A percentile compares a stretch with the other conserved stretches of the same genome.
Conservation (phyloP, 2,329 filamentous ascomycete genomes). For the Ceratocystis huliohia region DNA sequence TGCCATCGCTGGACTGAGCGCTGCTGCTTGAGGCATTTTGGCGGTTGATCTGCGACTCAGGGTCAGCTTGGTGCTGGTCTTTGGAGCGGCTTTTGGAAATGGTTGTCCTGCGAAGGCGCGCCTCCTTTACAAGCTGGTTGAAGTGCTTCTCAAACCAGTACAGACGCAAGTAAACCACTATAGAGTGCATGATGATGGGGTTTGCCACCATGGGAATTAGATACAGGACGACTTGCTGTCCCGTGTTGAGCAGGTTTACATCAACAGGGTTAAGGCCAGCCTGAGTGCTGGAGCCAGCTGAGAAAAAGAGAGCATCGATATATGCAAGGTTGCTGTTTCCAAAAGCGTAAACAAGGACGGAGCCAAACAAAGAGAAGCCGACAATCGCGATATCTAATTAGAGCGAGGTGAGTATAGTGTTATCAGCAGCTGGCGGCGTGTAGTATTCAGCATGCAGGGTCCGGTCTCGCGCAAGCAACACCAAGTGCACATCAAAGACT, state of each 20-base stretch:
- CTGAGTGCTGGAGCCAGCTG: constrained; percentile 77
- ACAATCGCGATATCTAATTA: constrained; percentile 68
- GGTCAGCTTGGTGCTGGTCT: constrained; percentile 27
- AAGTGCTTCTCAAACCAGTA: constrained; percentile 99
- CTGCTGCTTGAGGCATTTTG: constrained; percentile 19
- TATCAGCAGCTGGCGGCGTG: no score
- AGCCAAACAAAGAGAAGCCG: constrained; percentile 56
- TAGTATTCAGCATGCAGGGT: no score
- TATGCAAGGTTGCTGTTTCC: constrained; percentile 51
- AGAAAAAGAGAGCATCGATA: constrained; percentile 80
- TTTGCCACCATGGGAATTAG: constrained; percentile 61
- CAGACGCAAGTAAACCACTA: constrained; percentile 79
- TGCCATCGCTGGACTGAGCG: constrained; percentile 1
- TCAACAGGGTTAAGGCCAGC: constrained; percentile 78
- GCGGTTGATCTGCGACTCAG: constrained; percentile 19
- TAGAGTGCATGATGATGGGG: constrained; percentile 72
- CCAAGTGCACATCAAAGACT: background rate
- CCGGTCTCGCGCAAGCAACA: background rate
- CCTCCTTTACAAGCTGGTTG: constrained; percentile 66
- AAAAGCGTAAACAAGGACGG: constrained; percentile 58
- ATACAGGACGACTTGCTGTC: constrained; percentile 62
- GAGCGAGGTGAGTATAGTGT: background rate
- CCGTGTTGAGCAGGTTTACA: constrained; percentile 53
- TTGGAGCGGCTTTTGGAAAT: constrained; percentile 40
- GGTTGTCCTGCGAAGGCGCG: constrained; percentile 51